Percentiles rank a stretch among this genome's conserved stretches.
Conservation (phyloP, 768 basidiomycete species). For the Asterophora lycoperdoides region DNA sequence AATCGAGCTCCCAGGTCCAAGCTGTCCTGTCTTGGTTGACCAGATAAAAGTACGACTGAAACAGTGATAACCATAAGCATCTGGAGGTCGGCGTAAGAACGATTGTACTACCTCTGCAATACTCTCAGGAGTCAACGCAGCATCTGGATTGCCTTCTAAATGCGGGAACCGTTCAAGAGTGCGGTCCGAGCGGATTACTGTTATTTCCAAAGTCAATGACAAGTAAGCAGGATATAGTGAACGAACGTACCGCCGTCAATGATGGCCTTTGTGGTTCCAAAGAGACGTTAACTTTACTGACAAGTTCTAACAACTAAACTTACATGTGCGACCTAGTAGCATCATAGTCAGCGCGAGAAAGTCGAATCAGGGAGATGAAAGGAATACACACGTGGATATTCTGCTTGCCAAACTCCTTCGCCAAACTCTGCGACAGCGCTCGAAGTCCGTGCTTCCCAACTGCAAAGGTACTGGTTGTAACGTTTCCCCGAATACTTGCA, state of each 20-base stretch:
- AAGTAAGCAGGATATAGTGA: background rate
- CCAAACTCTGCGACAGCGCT: constrained; percentile 64
- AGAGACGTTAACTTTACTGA: background rate
- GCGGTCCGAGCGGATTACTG: constrained; percentile 36
- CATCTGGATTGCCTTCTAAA: constrained; percentile 44
- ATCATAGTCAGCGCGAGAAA: background rate
- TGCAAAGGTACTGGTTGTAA: constrained; percentile 55
- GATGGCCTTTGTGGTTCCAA: constrained; percentile 42
- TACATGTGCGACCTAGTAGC: constrained; percentile 57
- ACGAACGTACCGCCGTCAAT: constrained; percentile 56
- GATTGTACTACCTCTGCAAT: constrained; percentile 53
- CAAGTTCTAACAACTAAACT: constrained; percentile 22
- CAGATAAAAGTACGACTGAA: constrained; percentile 66
- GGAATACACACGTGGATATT: constrained; percentile 58
- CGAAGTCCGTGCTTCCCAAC: constrained; percentile 61
- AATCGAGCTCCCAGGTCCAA: constrained; percentile 78
- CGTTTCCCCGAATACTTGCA: constrained; percentile 59
- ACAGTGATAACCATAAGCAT: constrained; percentile 15
- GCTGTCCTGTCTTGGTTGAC: constrained; percentile 65
- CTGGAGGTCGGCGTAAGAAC: no score
- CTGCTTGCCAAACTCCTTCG: constrained; percentile 70
- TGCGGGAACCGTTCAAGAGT: constrained; percentile 23
- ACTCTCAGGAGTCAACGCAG: constrained; percentile 54
- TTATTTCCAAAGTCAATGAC: background rate
- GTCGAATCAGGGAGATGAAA: background rate